Base-by-base conservation (phyloP, 768 basidiomycete species). In the Trametes cubensis region DNA sequence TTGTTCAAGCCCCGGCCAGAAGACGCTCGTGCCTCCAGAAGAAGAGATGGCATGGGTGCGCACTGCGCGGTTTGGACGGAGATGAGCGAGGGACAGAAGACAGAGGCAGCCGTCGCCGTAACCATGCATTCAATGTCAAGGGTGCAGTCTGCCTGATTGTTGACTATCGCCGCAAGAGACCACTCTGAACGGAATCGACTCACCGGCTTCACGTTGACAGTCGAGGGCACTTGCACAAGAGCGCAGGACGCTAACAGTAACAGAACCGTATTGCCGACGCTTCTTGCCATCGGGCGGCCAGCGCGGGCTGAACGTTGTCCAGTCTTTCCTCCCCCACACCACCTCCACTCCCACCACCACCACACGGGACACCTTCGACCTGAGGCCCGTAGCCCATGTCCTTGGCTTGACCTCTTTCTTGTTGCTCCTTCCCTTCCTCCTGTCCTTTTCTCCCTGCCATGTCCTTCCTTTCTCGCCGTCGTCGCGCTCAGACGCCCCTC, bases 381-480 rank as follows among this genome's bases (percentile, higher is more conserved):
- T 49, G 40, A 42, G 57, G 57, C 55, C 42, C 15, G 57, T 55
- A 46, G 34, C 34, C 34, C 52, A 59, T 47, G 62, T 28, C 57
- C 49, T 34, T 25, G 34, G 34, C 34, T 34, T 34, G 34, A 34
- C 34, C 34, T 34, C 34, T 34, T 34, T 34, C 34, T 34, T 34
- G 34, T 34, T 11, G 39, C 11, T 28, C 23, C 42, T 49, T 34
- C n/a, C 47, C 51, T 41, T 7, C 51, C 46, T 47, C 40, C 45
- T 47, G 25, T 26, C 26, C 47, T 25, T 47, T n/a, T 34, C 51
- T 30, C 46, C 58, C 62, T 53, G 34, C 48, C 48, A 64, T 64
- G 59, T 60, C 63, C 18, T 64, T 64, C 63, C 59, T 64, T 61
- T 57, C 63, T 18, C 63, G 60, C 63, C 63, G 63, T 21, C 55